phyloP scores from a whole-genome alignment of 805 yeast species.

The Lipomyces oligophaga region DNA sequence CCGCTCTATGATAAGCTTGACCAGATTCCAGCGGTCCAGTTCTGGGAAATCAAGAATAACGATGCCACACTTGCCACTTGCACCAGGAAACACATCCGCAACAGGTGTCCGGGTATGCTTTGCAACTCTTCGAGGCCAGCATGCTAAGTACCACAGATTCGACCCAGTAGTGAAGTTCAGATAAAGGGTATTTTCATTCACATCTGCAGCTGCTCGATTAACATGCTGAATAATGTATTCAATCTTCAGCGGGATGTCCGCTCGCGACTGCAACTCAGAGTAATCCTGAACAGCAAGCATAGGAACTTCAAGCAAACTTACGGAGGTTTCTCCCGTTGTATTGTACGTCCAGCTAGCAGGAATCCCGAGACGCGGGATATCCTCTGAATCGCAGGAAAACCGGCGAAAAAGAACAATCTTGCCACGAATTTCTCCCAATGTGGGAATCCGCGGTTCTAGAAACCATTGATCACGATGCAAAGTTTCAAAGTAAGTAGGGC shows the following conservation, averaged over 20 bases:
- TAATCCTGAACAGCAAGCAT: slow-evolving; percentile 65
- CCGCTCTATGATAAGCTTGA: slow-evolving; percentile 46
- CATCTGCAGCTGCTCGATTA: slow-evolving; percentile 45
- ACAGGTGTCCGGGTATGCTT: slow-evolving; percentile 42
- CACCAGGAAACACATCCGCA: slow-evolving; percentile 8
- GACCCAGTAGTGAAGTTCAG: slow-evolving; percentile 72
- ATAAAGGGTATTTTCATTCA: slow-evolving; percentile 53
- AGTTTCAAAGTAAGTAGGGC: slow-evolving; percentile 56
- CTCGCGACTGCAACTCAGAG: slow-evolving; percentile 55
- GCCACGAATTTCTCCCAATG: slow-evolving; percentile 60
- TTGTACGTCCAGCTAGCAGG: slow-evolving; percentile 70
- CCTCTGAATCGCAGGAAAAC: slow-evolving; percentile 38
- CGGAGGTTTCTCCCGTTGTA: slow-evolving; percentile 61
- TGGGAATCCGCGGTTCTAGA: slow-evolving; percentile 54
- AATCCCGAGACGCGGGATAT: slow-evolving; percentile 50
- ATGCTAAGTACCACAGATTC: slow-evolving; percentile 61
- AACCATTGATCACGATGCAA: slow-evolving; percentile 56
- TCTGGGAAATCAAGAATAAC: slow-evolving; percentile 68
- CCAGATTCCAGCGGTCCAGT: slow-evolving; percentile 55
- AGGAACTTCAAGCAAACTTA: slow-evolving; percentile 40
- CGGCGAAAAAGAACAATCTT: slow-evolving; percentile 64
- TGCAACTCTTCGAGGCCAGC: slow-evolving; percentile 73
- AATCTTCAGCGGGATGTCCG: slow-evolving; percentile 56
- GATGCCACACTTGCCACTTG: slow-evolving; percentile 49
- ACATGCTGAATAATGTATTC: slow-evolving; percentile 55